These are phyloP conservation scores for Entelexis paramagnoliae DNA, from an alignment of 1,139 yeast genomes.

Conservation along the genomic window DNA sequence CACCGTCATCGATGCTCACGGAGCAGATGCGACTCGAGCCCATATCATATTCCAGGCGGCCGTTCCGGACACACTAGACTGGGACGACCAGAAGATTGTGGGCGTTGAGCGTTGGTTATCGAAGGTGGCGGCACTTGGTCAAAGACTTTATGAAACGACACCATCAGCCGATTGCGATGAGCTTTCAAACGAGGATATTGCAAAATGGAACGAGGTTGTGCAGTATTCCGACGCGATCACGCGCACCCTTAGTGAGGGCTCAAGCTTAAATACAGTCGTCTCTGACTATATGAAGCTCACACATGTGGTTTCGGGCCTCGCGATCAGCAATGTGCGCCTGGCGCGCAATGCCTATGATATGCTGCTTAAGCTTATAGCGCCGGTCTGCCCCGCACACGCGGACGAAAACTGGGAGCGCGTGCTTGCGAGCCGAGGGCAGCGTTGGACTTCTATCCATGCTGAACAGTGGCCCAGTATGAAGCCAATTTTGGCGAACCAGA, in stretches of 20 bases:
- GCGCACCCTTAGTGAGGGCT: constrained; percentile 46
- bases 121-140: constrained; percentile 39
- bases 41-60: constrained; percentile 94
- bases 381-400: constrained; percentile 68
- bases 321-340: constrained; percentile 27
- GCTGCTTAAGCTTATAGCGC: constrained; percentile 51
- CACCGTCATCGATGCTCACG: constrained; percentile 63
- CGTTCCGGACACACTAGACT: constrained; percentile 62
- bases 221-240: constrained; percentile 44
- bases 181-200: neutral
- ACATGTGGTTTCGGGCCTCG: constrained; percentile 40
- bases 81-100: constrained; percentile 82
- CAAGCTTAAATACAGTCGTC: constrained; percentile 71
- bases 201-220: constrained; percentile 24
- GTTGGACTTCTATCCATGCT: constrained; percentile 46
- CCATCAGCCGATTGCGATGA: neutral
- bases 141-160: constrained; percentile 6
- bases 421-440: constrained; percentile 28
- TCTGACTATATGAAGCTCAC: constrained; percentile 87
- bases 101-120: constrained; percentile 84
- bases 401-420: constrained; percentile 73
- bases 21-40: constrained; percentile 92
- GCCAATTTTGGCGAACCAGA: neutral
- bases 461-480: constrained; percentile 29
- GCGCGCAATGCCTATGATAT: constrained; percentile 41